phyloP scores from a whole-genome alignment of 768 basidiomycete species.

The Chlorophyllum brunneum region DNA sequence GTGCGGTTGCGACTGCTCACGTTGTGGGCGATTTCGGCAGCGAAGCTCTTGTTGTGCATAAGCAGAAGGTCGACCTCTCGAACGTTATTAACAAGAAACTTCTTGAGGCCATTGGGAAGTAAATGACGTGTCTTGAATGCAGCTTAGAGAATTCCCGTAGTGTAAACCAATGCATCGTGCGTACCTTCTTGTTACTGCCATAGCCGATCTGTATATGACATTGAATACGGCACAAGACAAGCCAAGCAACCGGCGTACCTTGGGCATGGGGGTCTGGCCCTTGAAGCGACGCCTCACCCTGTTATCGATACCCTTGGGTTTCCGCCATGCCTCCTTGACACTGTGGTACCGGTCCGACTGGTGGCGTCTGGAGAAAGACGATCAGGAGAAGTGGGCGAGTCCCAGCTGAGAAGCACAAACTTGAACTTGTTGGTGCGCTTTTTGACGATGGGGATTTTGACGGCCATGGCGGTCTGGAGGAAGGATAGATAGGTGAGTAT shows the following conservation, averaged over 20 bases:
- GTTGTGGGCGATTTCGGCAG: conserved; percentile 95
- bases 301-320: conserved; percentile 99
- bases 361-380: conserved; percentile 66
- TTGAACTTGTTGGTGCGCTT: conserved; percentile 98
- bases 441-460: conserved; percentile 69
- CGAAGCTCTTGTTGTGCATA: conserved; percentile 97
- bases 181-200: conserved; percentile 84
- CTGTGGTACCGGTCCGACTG: conserved; percentile 97
- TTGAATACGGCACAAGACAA: background rate
- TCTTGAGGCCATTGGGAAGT: conserved; percentile 94
- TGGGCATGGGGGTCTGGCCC: conserved; percentile 95
- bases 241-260: conserved; percentile 46
- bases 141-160: conserved; percentile 20
- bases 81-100: conserved; percentile 91
- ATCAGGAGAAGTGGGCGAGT: conserved; percentile 3
- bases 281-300: conserved; percentile 93
- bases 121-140: conserved; percentile 77
- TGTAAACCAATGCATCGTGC: conserved; percentile 26
- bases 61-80: conserved; percentile 92
- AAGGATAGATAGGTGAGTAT: conserved; percentile 14
- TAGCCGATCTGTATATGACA: conserved; percentile 61
- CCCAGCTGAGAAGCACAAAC: conserved; percentile 39
- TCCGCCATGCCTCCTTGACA: conserved; percentile 99
- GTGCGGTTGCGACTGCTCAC: conserved; percentile 96
- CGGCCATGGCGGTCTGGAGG: conserved; percentile 42